Evolutionary conservation across 2,329 filamentous ascomycete genomes (phyloP), one percentile per base, ranked within the genome.

Genomic region (Fusarium tanahbumbuense): DNA sequence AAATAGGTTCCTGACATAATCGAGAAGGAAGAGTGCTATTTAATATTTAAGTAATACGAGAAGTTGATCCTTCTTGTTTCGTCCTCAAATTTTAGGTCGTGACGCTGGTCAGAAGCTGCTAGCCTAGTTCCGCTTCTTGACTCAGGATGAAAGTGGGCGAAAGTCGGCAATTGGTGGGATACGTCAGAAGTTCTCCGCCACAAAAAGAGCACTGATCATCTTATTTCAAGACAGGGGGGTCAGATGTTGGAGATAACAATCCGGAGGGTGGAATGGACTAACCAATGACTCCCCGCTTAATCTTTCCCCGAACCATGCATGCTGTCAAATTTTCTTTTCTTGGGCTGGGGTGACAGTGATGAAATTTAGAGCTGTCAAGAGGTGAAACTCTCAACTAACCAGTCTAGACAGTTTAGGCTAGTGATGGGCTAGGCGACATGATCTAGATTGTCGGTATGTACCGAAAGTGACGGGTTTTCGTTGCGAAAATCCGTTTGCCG

Each of bases 121-220:
- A 41, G 23, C 23, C 49, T 52, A 23, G 16, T 28, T 52, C 12
- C 11, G 18, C 11, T 52, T 25, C 47, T 34, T 23, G 47, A 49
- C 28, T 49, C 25, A 28, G 44, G 46, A 32, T 13, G 5, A 13
- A 5, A 49, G 47, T 49, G 20, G 12, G 15, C 20, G 18, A 9
- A 52, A 58, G n/a, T 27, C 56, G 48, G 48, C 25, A 55, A 52
- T 44, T 58, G 46, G 48, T 28, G 27, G 37, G 16, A 41, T 18
- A 2, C 28, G 3, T 30, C 10, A 13, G 10, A 57, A 54, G 20
- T 54, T 18, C 15, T 18, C 6, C 13, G 6, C 23, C 10, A 27
- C 18, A 28, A 5, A 56, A 40, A 40, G 15, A 41, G 20, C 30
- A 16, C 25, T 30, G 9, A 16, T 6, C 12, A 25, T 23, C 42